Evolutionary conservation across 176 grass and related monocot genomes (phyloP).

Genomic region (Sorghum bicolor): Sorghum_bicolor_NCBIv3 NC_012874.2:70240501-70241000

Average conservation of each 20-base stretch:
- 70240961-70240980: neutral
- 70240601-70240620: slow-evolving; percentile 90
- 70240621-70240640: slow-evolving; percentile 80
- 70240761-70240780: slow-evolving; percentile 24
- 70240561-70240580: slow-evolving; percentile 94
- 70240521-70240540: slow-evolving; percentile 89
- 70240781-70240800: slow-evolving; percentile 36
- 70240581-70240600: slow-evolving; percentile 99
- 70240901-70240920: slow-evolving; percentile 95
- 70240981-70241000: neutral
- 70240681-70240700: slow-evolving; percentile 97
- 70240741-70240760: slow-evolving; percentile 2
- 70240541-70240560: slow-evolving; percentile 80
- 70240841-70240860: slow-evolving; percentile 6
- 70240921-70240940: slow-evolving; percentile 88
- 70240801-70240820: slow-evolving; percentile 98
- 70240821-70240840: slow-evolving; percentile 40
- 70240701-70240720: slow-evolving; percentile 8
- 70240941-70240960: slow-evolving; percentile 90
- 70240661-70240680: slow-evolving; percentile 90
- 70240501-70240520: slow-evolving; percentile 78
- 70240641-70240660: slow-evolving; percentile 95
- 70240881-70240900: slow-evolving; percentile 67
- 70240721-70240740: neutral
- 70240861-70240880: slow-evolving; percentile 22